Evolutionary conservation across 495 filamentous ascomycete genomes (phyloP), one percentile per base, ranked within the genome.

Genomic region (Penicillium flavigenum): DNA sequence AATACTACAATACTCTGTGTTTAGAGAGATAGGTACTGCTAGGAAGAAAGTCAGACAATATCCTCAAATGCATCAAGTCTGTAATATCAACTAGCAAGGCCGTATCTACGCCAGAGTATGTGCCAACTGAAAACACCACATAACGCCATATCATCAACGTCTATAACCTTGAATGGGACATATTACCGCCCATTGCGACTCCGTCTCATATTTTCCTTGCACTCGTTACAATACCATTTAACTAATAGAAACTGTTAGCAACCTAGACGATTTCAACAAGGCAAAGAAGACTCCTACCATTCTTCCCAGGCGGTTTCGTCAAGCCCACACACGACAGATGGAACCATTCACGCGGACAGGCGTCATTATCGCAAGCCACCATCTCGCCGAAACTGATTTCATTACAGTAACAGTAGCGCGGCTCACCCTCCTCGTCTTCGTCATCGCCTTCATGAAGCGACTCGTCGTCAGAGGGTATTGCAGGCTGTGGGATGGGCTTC

Each of bases 331-430:
- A 98, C 39, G 86, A 86, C 42, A 98, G 69, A 80, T 98, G 94
- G 76, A 98, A 98, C 94, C 94, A 98, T 74, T 98, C 93, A 59
- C 84, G 81, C 58, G 86, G 82, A 74, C 94, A 98, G 26, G 80
- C 81, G 49, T 93, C 89, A 44, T 87, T 89, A 66, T 98, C 94
- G 62, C 94, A 98, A n/a, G 88, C 94, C 16, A 98, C 89, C 94
- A 98, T 98, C 74, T 96, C 90, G 20, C 94, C 94, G 66, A 96
- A 98, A 65, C 89, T 94, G 32, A 96, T 86, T 58, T 87, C 83
- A 61, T 97, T 89, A 70, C 94, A 98, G 72, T 91, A 90, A 72
- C 94, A 98, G 72, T 97, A 98, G 45, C 85, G 78, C 12, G 88
- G 90, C 69, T 97, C 94, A 54, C 91, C 85, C 14, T 83, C 87